These are phyloP conservation scores for Yamadazyma phyllophila DNA, from an alignment of 805 yeast species.

Conservation along the genomic window DNA sequence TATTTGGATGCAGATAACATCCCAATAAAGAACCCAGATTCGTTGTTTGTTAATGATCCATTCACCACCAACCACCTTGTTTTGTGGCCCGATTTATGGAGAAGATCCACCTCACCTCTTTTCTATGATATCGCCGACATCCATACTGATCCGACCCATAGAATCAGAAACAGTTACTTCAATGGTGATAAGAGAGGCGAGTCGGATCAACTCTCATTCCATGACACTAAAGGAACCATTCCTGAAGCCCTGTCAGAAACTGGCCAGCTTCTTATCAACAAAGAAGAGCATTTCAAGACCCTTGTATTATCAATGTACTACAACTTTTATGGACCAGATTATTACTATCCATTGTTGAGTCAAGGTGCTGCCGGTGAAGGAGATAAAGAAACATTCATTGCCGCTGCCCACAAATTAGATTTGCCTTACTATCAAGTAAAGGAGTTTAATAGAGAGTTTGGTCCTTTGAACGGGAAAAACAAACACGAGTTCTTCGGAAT, in stretches of 20 bases:
- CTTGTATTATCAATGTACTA: conserved; percentile 37
- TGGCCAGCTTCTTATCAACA: conserved; percentile 37
- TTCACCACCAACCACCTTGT: conserved; percentile 27
- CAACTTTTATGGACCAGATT: conserved; percentile 36
- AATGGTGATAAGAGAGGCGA: conserved; percentile 29
- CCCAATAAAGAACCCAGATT: conserved; percentile 36
- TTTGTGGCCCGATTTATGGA: conserved; percentile 44
- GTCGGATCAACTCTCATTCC: conserved; percentile 29
- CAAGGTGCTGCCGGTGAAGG: conserved; percentile 46
- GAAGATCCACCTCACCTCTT: conserved; percentile 37
- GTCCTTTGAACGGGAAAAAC: conserved; percentile 24
- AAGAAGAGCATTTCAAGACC: conserved; percentile 28
- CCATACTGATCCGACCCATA: conserved; percentile 17
- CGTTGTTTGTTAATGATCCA: conserved; percentile 32
- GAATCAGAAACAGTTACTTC: conserved; percentile 28
- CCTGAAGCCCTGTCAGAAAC: conserved; percentile 42
- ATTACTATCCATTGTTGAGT: conserved; percentile 35
- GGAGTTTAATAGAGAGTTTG: conserved; percentile 37
- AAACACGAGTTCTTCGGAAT: conserved; percentile 31
- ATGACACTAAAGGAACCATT: conserved; percentile 58
- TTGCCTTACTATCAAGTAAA: conserved; percentile 38
- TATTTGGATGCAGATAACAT: conserved; percentile 42
- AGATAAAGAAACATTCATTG: conserved; percentile 42
- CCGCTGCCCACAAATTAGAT: conserved; percentile 38
- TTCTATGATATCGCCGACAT: conserved; percentile 35